phyloP scores from a whole-genome alignment of 352 stramenopile species.

The Phytophthora multivora region DNA sequence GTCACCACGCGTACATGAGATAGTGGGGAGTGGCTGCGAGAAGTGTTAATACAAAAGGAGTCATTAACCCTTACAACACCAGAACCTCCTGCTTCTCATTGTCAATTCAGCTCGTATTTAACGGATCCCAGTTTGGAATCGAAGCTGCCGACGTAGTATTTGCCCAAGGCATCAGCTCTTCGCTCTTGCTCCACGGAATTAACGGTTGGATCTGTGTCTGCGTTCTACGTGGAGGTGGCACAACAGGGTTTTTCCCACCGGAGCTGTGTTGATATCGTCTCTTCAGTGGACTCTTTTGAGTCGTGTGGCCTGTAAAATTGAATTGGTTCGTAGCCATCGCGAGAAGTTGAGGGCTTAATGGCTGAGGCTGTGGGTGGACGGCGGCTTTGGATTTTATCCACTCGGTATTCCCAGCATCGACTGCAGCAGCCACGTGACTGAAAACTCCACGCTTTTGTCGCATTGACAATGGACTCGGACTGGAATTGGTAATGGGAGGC shows the following conservation, averaged over 20 bases:
- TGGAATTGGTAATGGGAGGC: conserved; percentile 41
- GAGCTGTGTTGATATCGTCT: conserved; percentile 21
- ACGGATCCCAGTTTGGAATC: conserved; percentile 5
- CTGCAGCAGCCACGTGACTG: conserved; percentile 36
- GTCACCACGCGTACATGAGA: too few species aligned
- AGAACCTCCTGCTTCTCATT: too few species aligned
- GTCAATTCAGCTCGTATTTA: not conserved
- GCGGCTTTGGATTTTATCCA: conserved; percentile 20
- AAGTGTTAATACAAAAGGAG: too few species aligned
- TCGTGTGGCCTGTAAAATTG: conserved; percentile 37
- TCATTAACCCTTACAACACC: too few species aligned
- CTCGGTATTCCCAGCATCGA: conserved; percentile 24
- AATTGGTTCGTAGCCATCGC: conserved; percentile 49
- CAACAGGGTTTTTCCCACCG: not conserved
- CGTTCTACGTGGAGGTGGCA: conserved; percentile 3
- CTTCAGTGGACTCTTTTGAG: conserved; percentile 22
- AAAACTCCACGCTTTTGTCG: conserved; percentile 59
- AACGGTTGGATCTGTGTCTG: conserved; percentile 17
- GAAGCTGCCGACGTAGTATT: conserved; percentile 20
- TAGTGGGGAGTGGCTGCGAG: too few species aligned
- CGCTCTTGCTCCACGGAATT: conserved; percentile 9
- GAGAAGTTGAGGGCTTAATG: conserved; percentile 33
- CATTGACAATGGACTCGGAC: conserved; percentile 35
- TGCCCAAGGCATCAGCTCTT: conserved; percentile 16
- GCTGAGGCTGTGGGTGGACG: not conserved